Conservation (phyloP, 441 rosid genomes). For the Gossypium gossypioides region DNA sequence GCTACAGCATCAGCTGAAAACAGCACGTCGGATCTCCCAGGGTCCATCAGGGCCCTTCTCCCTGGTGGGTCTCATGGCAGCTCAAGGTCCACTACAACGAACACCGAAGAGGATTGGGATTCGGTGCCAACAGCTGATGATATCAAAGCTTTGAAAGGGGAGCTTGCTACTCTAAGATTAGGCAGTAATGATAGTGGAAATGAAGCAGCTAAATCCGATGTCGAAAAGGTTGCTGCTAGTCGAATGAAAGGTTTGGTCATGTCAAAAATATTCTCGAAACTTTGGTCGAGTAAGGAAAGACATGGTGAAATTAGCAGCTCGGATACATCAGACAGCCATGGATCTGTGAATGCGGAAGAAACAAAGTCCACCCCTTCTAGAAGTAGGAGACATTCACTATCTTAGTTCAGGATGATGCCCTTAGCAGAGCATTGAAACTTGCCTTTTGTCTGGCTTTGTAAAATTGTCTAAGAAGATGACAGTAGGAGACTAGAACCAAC, state of each 20-base stretch:
- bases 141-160: slow-evolving; percentile 46
- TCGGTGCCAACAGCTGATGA: slow-evolving; percentile 54
- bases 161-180: slow-evolving; percentile 33
- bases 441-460: slow-evolving; percentile 22
- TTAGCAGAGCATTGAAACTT: neutral
- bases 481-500: slow-evolving; percentile 22
- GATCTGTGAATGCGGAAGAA: slow-evolving; percentile 39
- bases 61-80: slow-evolving; percentile 50
- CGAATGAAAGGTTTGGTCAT: slow-evolving; percentile 46
- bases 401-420: slow-evolving; percentile 13
- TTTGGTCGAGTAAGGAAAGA: slow-evolving; percentile 44
- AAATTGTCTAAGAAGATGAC: slow-evolving; percentile 23
- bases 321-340: slow-evolving; percentile 57
- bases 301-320: slow-evolving; percentile 53
- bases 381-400: slow-evolving; percentile 45
- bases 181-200: slow-evolving; percentile 4
- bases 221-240: slow-evolving; percentile 22
- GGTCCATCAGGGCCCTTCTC: slow-evolving; percentile 36
- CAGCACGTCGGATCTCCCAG: slow-evolving; percentile 46
- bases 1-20: slow-evolving; percentile 40
- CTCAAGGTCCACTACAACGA: slow-evolving; percentile 53
- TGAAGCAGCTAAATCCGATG: slow-evolving; percentile 22
- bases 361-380: slow-evolving; percentile 42
- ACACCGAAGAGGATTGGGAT: slow-evolving; percentile 64
- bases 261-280: slow-evolving; percentile 43